Evolutionary conservation across 805 yeast genomes (phyloP).

Genomic region (Candida manassasensis): DNA sequence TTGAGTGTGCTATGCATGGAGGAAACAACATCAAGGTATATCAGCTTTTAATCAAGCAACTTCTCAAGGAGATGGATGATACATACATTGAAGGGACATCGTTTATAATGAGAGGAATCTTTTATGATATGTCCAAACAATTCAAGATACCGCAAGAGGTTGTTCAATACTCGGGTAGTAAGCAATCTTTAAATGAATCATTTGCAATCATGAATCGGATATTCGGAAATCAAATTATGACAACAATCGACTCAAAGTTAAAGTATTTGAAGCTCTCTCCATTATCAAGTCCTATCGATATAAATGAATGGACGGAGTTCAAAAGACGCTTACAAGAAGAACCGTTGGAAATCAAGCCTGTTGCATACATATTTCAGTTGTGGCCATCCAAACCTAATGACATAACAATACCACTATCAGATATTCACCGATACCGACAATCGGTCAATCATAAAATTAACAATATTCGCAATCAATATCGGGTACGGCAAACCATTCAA

Average conservation of each 20-base stretch:
- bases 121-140: conserved; percentile 12
- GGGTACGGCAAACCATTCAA: conserved; percentile 8
- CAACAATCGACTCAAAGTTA: conserved; percentile 13
- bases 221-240: conserved; percentile 8
- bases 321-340: conserved; percentile 6
- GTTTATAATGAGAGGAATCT: conserved; percentile 11
- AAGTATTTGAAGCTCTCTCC: conserved; percentile 8
- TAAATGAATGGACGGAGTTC: conserved; percentile 8
- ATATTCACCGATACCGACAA: not conserved
- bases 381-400: not conserved
- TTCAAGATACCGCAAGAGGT: conserved; percentile 12
- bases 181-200: conserved; percentile 11
- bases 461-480: conserved; percentile 9
- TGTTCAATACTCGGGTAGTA: conserved; percentile 5
- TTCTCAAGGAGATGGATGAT: not conserved
- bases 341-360: not conserved
- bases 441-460: conserved; percentile 4
- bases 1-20: not conserved
- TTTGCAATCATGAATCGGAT: conserved; percentile 14
- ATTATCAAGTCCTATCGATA: conserved; percentile 4
- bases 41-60: conserved; percentile 5
- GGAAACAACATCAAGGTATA: conserved; percentile 1
- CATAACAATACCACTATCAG: not conserved
- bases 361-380: not conserved
- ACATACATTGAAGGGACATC: not conserved